Evolutionary conservation across 768 basidiomycete genomes (phyloP).

Genomic region (Boletellus ananiceps): DNA sequence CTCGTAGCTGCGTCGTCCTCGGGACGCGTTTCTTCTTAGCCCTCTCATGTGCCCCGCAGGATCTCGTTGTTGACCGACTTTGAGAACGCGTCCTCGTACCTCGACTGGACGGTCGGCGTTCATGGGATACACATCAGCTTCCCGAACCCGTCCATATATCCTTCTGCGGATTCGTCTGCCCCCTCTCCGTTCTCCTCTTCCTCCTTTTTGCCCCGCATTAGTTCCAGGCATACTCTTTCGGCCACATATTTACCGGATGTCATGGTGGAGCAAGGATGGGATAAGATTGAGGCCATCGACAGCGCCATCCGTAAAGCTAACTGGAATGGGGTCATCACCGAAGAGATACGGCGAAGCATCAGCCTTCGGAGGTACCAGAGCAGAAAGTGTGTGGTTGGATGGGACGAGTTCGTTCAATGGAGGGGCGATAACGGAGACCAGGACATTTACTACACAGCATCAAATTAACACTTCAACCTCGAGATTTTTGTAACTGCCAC

Average conservation of each 20-base stretch:
- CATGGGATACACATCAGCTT: conserved; percentile 93
- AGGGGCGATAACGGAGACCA: conserved; percentile 46
- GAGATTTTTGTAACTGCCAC: conserved; percentile 7
- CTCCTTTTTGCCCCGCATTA: conserved; percentile 49
- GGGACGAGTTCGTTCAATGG: conserved; percentile 79
- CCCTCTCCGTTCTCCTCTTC: conserved; percentile 73
- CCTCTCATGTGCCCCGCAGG: conserved; percentile 36
- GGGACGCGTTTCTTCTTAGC: not conserved
- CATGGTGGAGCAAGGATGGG: conserved; percentile 91
- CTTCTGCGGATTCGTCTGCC: conserved; percentile 43
- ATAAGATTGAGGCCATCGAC: conserved; percentile 82
- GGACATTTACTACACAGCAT: conserved; percentile 22
- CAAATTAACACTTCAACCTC: not conserved
- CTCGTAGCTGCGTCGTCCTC: not conserved
- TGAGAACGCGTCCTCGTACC: conserved; percentile 75
- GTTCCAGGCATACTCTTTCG: conserved; percentile 58
- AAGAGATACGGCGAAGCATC: conserved; percentile 72
- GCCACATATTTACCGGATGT: conserved; percentile 95
- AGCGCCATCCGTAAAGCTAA: conserved; percentile 93
- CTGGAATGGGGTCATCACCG: conserved; percentile 77
- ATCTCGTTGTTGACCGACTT: conserved; percentile 93
- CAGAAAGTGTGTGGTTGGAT: conserved; percentile 57
- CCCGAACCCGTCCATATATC: conserved; percentile 66
- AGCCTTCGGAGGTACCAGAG: conserved; percentile 82
- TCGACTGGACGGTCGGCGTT: conserved; percentile 89